These are phyloP conservation scores for Russula ochroleuca DNA, from an alignment of 768 basidiomycete species.

Conservation along the genomic window DNA sequence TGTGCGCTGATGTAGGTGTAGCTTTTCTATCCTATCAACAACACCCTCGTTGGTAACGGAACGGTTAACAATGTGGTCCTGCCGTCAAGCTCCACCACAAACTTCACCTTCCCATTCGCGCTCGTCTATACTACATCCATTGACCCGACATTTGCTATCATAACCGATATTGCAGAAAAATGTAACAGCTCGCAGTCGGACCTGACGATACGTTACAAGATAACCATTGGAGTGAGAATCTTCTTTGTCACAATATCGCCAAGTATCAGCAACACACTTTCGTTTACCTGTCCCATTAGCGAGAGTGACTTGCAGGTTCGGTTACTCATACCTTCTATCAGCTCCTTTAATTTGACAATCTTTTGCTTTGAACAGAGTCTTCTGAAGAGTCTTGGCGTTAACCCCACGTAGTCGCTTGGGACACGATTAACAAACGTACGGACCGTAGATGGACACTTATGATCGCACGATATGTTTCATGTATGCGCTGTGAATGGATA, in stretches of 20 bases:
- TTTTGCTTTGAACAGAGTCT: background rate
- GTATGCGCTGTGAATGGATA: background rate
- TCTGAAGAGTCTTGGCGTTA: background rate
- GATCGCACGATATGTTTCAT: background rate
- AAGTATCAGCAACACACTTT: conserved; percentile 55
- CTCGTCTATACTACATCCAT: conserved; percentile 53
- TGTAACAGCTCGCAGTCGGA: conserved; percentile 47
- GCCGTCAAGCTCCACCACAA: conserved; percentile 50
- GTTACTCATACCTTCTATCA: background rate
- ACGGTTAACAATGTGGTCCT: conserved; percentile 41
- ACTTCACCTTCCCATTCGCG: conserved; percentile 72
- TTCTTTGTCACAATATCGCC: conserved; percentile 65
- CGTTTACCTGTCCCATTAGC: conserved; percentile 60
- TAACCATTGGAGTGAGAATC: conserved; percentile 64
- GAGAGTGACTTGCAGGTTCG: conserved; percentile 35
- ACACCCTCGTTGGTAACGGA: conserved; percentile 65
- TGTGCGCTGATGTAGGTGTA: conserved; percentile 31
- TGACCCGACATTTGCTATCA: conserved; percentile 51
- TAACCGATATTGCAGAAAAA: conserved; percentile 57
- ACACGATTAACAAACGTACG: background rate
- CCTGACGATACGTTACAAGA: conserved; percentile 59
- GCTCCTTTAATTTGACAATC: background rate
- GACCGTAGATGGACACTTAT: conserved; percentile 1
- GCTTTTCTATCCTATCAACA: conserved; percentile 74
- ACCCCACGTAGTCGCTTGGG: background rate